Evolutionary conservation across 2,329 filamentous ascomycete species (phyloP).

Genomic region (Cladosporium phlei): DNA sequence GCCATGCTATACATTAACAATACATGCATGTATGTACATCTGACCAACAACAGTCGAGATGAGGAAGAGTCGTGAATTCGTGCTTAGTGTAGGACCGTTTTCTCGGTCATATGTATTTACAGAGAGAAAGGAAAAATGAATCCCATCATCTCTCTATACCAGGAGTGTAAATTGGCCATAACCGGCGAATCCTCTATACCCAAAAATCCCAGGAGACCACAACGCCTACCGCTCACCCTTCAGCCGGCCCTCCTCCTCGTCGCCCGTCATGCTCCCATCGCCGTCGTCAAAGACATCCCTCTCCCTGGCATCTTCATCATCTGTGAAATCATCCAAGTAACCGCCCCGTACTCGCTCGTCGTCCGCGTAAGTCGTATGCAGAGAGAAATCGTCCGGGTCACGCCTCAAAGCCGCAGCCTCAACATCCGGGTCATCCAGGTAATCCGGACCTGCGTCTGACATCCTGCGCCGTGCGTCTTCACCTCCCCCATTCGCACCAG

Average conservation of each 20-base stretch:
- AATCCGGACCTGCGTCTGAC: constrained; percentile 31
- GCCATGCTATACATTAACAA: too few species aligned
- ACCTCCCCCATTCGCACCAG: constrained; percentile 18
- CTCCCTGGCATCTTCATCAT: constrained; percentile 40
- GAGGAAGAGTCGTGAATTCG: too few species aligned
- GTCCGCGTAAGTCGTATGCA: constrained; percentile 51
- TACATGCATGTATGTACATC: too few species aligned
- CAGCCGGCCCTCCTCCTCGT: constrained; percentile 28
- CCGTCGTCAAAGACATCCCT: constrained; percentile 43
- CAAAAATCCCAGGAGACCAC: neutral
- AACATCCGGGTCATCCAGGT: constrained; percentile 43
- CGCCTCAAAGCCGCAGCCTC: constrained; percentile 41
- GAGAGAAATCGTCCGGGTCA: constrained; percentile 45
- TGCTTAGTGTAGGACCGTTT: too few species aligned
- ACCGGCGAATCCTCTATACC: neutral
- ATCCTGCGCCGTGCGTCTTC: constrained; percentile 24
- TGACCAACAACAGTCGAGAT: too few species aligned
- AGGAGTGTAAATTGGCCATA: neutral
- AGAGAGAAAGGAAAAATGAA: neutral
- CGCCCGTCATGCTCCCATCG: constrained; percentile 34
- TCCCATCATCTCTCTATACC: neutral
- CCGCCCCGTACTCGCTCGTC: constrained; percentile 33
- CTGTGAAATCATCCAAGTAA: constrained; percentile 41
- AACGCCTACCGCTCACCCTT: constrained; percentile 3
- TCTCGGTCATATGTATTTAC: neutral